These are phyloP conservation scores for Aotearoamyces nothofagi DNA, from an alignment of 2,329 filamentous ascomycete species.

Conservation along the genomic window DNA sequence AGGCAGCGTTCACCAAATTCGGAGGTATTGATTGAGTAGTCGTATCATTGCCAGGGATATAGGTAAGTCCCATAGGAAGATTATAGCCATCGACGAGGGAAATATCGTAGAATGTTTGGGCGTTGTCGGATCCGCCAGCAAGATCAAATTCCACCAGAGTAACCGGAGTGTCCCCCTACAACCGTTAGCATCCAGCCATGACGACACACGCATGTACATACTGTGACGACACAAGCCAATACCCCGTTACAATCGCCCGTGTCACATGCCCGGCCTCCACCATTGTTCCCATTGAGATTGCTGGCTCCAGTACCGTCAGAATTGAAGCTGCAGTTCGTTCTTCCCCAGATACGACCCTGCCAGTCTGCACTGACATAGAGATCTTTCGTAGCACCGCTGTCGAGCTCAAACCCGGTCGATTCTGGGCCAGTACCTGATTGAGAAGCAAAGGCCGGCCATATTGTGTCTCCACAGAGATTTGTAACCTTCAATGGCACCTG, in stretches of 20 bases:
- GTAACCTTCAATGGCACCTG: conserved; percentile 52
- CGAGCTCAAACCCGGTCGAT: conserved; percentile 53
- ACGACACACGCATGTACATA: too few relatives aligned
- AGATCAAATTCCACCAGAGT: conserved; percentile 74
- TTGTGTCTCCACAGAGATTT: conserved; percentile 54
- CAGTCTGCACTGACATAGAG: conserved; percentile 58
- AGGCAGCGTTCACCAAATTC: conserved; percentile 62
- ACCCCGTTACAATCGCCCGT: conserved; percentile 66
- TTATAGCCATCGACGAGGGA: conserved; percentile 80
- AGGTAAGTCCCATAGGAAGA: conserved; percentile 49
- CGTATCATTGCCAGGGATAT: conserved; percentile 44
- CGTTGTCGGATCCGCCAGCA: conserved; percentile 40
- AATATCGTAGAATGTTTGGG: conserved; percentile 70
- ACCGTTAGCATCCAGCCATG: neutral
- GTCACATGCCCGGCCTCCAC: conserved; percentile 41
- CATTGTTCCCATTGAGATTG: conserved; percentile 23
- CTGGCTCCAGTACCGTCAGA: conserved; percentile 39
- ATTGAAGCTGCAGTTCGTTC: conserved; percentile 71
- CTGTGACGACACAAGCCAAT: conserved; percentile 53
- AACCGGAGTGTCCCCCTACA: conserved; percentile 53
- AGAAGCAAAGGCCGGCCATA: conserved; percentile 65
- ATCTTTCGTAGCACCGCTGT: conserved; percentile 37
- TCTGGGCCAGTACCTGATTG: conserved; percentile 55
- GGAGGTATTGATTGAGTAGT: conserved; percentile 49
- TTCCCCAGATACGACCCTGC: conserved; percentile 71